Evolutionary conservation across 2,329 filamentous ascomycete species (phyloP).

Genomic region (Akanthomyces muscarius): DNA sequence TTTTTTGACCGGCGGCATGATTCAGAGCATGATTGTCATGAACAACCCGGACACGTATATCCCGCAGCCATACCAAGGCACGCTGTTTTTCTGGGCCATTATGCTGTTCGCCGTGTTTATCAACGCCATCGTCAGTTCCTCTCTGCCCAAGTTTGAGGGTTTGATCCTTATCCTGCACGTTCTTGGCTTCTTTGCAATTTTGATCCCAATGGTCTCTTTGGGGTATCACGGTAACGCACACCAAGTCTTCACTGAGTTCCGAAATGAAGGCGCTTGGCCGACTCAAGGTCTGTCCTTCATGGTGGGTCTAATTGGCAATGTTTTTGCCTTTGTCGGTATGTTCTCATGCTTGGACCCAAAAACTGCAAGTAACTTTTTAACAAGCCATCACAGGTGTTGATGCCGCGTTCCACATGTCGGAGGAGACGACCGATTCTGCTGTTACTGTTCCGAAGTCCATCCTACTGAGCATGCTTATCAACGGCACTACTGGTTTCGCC

Average conservation of each 20-base stretch:
- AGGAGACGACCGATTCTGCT: conserved; percentile 42
- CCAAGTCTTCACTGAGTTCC: conserved; percentile 41
- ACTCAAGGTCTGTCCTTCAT: conserved; percentile 32
- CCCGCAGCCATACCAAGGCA: conserved; percentile 12
- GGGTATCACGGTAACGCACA: conserved; percentile 29
- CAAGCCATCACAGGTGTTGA: conserved; percentile 19
- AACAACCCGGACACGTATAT: conserved; percentile 5
- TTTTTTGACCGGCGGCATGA: conserved; percentile 26
- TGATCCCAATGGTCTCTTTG: conserved; percentile 30
- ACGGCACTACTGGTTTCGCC: conserved; percentile 50
- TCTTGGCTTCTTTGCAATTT: conserved; percentile 31
- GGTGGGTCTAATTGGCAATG: conserved; percentile 41
- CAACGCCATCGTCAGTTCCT: conserved; percentile 41
- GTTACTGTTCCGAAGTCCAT: conserved; percentile 48
- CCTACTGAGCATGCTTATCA: conserved; percentile 45
- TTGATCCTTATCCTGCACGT: conserved; percentile 47
- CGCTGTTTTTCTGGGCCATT: conserved; percentile 16
- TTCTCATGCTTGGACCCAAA: conserved; percentile 5
- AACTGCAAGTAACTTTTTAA: background rate
- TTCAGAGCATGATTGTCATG: conserved; percentile 22
- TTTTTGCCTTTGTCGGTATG: conserved; percentile 31
- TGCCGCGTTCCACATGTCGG: conserved; percentile 29
- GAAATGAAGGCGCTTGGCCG: conserved; percentile 43
- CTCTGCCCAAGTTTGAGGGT: conserved; percentile 48
- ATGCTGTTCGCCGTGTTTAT: conserved; percentile 17